Evolutionary conservation across 139 green algal species (phyloP), one percentile per base, ranked within the genome.

Genomic region (Mychonastes homosphaera): DNA sequence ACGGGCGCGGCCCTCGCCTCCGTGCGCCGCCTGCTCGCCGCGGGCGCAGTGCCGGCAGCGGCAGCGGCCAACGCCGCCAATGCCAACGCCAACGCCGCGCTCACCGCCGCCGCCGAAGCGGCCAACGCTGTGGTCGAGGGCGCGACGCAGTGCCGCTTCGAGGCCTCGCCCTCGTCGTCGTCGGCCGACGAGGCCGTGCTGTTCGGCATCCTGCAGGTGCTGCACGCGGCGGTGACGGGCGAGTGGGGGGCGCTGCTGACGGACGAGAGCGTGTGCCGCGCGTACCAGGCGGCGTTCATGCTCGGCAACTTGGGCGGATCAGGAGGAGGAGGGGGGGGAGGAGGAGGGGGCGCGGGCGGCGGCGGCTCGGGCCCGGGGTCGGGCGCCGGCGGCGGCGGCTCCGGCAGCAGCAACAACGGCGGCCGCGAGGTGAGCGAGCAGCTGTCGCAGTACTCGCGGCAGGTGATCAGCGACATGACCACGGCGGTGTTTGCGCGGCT

Each of bases 151-250:
- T 96, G 87, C 80, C 88, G 86, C 58, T 98, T 98, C 71, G 87
- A 97, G 70, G 80, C 79, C 4, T 82, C 87, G 56, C 74, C 84
- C 29, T 79, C 78, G 2, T 56, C 39, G 4, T n/a, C n/a, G n/a
- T n/a, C n/a, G n/a, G 75, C 77, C n/a, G 90, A 98, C 65, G 92
- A 98, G 56, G 82, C 90, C 21, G 92, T 98, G 26, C 80, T 98
- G 33, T 75, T 86, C 45, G 89, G 89, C 53, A 96, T 98, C 39
- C 70, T 98, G 35, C 86, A 96, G 78, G 76, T 84, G 23, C 65
- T 84, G 44, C 57, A 66, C 30, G 64, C 67, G 40, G 69, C 67
- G 10, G 70, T 87, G 32, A 53, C 75, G 24, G 76, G 74, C 61
- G 45, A 73, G 6, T 70, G 72, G 2, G 74, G 74, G 0, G n/a